Conservation (phyloP, 2,329 filamentous ascomycete genomes). For the Neospermospora avenae region DNA sequence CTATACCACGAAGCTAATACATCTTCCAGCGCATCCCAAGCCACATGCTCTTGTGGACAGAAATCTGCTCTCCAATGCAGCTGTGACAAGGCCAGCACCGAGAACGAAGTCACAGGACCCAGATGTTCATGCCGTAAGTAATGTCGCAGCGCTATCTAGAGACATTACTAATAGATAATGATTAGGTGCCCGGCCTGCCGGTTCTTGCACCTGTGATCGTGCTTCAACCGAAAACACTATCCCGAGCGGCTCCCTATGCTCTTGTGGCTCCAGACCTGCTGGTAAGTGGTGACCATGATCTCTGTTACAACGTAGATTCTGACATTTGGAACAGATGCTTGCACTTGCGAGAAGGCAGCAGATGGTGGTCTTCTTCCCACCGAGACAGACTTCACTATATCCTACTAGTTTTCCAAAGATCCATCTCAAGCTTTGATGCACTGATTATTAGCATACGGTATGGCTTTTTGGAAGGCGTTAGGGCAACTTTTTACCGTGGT, state of each 20-base stretch:
- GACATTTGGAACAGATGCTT: slow-evolving; percentile 50
- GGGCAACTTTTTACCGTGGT: neutral
- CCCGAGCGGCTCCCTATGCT: slow-evolving; percentile 59
- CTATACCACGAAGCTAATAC: neutral
- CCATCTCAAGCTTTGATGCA: neutral
- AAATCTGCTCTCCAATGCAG: slow-evolving; percentile 81
- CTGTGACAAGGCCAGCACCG: slow-evolving; percentile 70
- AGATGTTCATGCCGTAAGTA: slow-evolving; percentile 75
- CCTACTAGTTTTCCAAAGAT: slow-evolving; percentile 34
- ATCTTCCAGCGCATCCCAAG: slow-evolving; percentile 51
- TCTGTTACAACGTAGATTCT: no score
- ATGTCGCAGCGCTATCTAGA: no score
- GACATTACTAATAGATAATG: slow-evolving; percentile 9
- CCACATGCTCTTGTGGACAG: slow-evolving; percentile 86
- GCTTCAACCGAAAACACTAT: slow-evolving; percentile 66
- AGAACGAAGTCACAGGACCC: slow-evolving; percentile 71
- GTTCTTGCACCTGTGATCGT: slow-evolving; percentile 78
- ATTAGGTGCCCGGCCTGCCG: slow-evolving; percentile 63
- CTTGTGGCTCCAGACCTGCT: slow-evolving; percentile 72
- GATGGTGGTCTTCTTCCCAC: slow-evolving; percentile 58
- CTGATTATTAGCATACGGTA: neutral
- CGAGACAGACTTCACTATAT: slow-evolving; percentile 87
- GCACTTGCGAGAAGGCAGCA: slow-evolving; percentile 77
- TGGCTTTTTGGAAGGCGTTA: slow-evolving; percentile 1
- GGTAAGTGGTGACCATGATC: no score